Base-by-base conservation (phyloP, 1,284 basidiomycete genomes). In the Sporisorium sorghi region DNA sequence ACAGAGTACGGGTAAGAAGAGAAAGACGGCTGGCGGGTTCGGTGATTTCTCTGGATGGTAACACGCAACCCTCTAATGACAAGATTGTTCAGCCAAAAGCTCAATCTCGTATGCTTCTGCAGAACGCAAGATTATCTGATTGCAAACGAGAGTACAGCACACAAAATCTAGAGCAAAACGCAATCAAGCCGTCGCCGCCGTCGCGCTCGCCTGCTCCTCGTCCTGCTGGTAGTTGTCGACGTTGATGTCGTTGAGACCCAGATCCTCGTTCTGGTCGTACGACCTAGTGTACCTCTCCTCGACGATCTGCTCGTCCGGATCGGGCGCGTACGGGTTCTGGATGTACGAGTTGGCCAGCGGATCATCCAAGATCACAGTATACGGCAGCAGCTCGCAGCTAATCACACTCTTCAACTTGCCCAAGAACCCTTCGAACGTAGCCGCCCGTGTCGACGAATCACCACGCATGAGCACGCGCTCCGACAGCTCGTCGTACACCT, bases 201-300 rank as follows among this genome's bases (percentile, higher is more conserved):
- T 17, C 28, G 37, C 30, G 37, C 47, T n/a, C 17, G 30, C 52
- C 32, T 19, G 19, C 15, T 21, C 23, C 7, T 44, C 49, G 6
- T 70, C 57, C 42, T 63, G 37, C 30, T 64, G 53, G 26, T 83
- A 83, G 39, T 73, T 62, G 26, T 83, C 81, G 7, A 97, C 90
- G 74, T 93, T 92, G 86, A 99, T 99, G 84, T 99, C 97, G 83
- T 97, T 98, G 82, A 99, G 85, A 0, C 97, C 97, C 11, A 99
- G 87, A 58, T 95, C 93, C 84, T 99, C 96, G 83, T 99, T 95
- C 87, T 99, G 94, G 59, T 94, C 90, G 87, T 89, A 92, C 7
- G 90, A 90, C 54, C 97, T 88, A 32, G 93, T 91, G 82, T 98
- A 99, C 67, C 86, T 86, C 82, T 92, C 93, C 52, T 92, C 75